Percentiles rank a stretch among this genome's conserved stretches.
These are phyloP conservation scores for Colletotrichum graminicola DNA, from an alignment of 2,329 filamentous ascomycete species.

Conservation along the genomic window DNA sequence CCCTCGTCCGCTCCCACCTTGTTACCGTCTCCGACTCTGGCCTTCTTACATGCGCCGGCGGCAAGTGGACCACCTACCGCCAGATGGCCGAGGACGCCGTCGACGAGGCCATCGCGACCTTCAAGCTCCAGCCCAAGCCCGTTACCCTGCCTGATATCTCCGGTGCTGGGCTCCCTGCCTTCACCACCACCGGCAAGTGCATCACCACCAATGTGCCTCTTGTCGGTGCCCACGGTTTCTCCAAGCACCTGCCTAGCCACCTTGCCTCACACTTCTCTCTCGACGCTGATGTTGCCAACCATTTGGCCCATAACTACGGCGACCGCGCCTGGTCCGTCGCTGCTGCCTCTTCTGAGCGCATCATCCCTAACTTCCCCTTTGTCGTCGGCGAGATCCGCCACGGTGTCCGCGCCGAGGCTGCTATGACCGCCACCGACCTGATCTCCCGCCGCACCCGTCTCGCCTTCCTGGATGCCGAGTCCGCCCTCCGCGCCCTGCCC, in stretches of 20 bases:
- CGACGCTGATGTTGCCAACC: conserved; percentile 56
- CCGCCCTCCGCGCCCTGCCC: conserved; percentile 76
- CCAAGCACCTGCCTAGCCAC: conserved; percentile 50
- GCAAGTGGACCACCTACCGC: conserved; percentile 91
- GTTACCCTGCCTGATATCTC: conserved; percentile 72
- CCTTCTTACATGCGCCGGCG: conserved; percentile 83
- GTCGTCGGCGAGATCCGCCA: conserved; percentile 81
- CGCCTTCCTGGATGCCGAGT: conserved; percentile 81
- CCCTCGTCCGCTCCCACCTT: conserved; percentile 85
- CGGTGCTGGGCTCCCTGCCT: conserved; percentile 65
- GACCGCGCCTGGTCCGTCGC: conserved; percentile 78
- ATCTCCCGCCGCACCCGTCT: conserved; percentile 78
- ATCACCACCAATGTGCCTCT: conserved; percentile 81
- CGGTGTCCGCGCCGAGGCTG: conserved; percentile 78
- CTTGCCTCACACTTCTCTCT: conserved; percentile 51
- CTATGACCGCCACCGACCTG: conserved; percentile 78
- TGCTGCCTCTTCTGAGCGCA: conserved; percentile 65
- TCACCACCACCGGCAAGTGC: conserved; percentile 75
- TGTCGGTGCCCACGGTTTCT: conserved; percentile 80
- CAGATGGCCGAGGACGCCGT: conserved; percentile 91
- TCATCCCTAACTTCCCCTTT: conserved; percentile 76
- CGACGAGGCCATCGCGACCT: conserved; percentile 79
- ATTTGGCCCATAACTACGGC: conserved; percentile 58
- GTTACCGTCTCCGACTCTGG: conserved; percentile 81
- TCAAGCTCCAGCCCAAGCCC: conserved; percentile 67